Evolutionary conservation across 140 eudicot species (phyloP), one percentile per base, ranked within the genome.

Genomic region (Bidens hawaiensis): DNA sequence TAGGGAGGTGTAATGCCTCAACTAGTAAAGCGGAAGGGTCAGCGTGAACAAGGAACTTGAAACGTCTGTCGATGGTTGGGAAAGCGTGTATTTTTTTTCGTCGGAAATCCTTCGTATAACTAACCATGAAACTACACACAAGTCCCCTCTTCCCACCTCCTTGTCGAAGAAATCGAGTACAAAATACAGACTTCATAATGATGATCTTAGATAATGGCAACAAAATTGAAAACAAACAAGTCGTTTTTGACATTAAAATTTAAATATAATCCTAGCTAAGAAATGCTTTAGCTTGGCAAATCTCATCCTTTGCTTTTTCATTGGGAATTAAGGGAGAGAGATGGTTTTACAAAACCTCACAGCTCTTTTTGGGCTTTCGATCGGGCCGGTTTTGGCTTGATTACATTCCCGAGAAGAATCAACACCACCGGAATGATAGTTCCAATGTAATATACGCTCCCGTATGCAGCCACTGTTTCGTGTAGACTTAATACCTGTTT

Each of bases 351-450:
- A 36, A n/a, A 60, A 60, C 54, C 81, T 82, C 78, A 89, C 68
- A 81, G 71, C 42, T 76, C 93, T 76, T 89, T 89, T 68, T 71
- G 81, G 72, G 76, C 83, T 76, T 85, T 85, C 7, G 88, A 76
- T 77, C n/a, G n/a, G n/a, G n/a, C n/a, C n/a, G 97, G 87, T 66
- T 78, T 89, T 31, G 97, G 95, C 70, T 76, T 85, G 48, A 89
- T 81, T 19, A 85, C 26, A 46, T 74, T 71, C 16, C 95, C 85
- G 0, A 83, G 76, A 28, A 85, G 72, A 59, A 89, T 76, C 52
- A 89, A 48, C 48, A 60, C 62, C 22, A 89, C 68, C 24, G 97
- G 97, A 62, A 85, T 5, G 49, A 89, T 62, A 7, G 95, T 89
- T 64, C 95, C 97, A 15, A 89, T 50, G 67, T 78, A 89, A 75